Percentiles rank a stretch among this genome's conserved stretches.
These are phyloP conservation scores for Ceratocystis huliohia DNA, from an alignment of 2,329 filamentous ascomycete genomes.

Conservation along the genomic window DNA sequence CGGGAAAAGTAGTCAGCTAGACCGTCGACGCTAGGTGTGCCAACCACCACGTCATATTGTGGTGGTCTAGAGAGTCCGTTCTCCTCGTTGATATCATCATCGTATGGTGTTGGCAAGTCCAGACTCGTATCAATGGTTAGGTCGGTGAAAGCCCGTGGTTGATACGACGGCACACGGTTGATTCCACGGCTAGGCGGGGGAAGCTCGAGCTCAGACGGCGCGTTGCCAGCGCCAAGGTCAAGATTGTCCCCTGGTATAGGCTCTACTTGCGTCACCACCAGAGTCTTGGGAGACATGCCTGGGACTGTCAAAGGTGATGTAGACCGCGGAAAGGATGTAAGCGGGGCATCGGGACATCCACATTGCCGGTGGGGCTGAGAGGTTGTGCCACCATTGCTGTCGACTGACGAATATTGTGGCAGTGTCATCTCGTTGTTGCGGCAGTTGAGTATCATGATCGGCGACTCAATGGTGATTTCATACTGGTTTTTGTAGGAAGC, in stretches of 20 bases:
- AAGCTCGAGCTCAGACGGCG: neutral
- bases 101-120: conserved; percentile 27
- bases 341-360: conserved; percentile 40
- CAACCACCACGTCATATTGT: conserved; percentile 68
- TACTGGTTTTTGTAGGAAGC: conserved; percentile 66
- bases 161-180: conserved; percentile 70
- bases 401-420: conserved; percentile 56
- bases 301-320: neutral
- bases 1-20: conserved; percentile 80
- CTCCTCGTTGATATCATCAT: conserved; percentile 24
- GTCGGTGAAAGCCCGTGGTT: conserved; percentile 68
- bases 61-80: conserved; percentile 57
- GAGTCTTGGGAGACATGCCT: conserved; percentile 12
- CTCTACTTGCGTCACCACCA: conserved; percentile 1
- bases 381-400: conserved; percentile 40
- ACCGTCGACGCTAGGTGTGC: conserved; percentile 51
- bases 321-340: neutral
- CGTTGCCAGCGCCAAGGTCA: neutral
- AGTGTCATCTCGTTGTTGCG: conserved; percentile 83
- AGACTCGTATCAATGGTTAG: conserved; percentile 32
- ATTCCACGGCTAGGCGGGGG: conserved; percentile 31
- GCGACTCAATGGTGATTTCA: conserved; percentile 92
- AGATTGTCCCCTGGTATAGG: conserved; percentile 5
- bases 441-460: conserved; percentile 85
- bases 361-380: conserved; percentile 36